phyloP scores from a whole-genome alignment of 495 filamentous ascomycete species.

The Pseudoneurospora amorphoporcata region DNA sequence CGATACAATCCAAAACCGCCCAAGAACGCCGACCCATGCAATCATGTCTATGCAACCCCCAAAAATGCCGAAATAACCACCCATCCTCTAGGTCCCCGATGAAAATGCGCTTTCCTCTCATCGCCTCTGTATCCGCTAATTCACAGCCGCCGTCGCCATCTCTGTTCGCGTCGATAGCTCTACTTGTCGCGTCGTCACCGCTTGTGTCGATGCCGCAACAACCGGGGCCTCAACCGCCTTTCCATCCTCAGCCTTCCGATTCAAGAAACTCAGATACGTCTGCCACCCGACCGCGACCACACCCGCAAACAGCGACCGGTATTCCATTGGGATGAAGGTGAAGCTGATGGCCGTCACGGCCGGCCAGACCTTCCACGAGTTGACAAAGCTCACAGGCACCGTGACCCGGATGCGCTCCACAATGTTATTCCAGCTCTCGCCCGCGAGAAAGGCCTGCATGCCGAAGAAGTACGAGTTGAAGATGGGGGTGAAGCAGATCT shows the following conservation, averaged over 20 bases:
- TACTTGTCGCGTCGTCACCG: not conserved
- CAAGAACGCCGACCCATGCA: not conserved
- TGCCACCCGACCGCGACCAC: slow-evolving; percentile 82
- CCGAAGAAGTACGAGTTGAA: slow-evolving; percentile 93
- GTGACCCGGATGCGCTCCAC: slow-evolving; percentile 62
- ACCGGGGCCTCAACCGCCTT: not conserved
- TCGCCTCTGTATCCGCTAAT: not conserved
- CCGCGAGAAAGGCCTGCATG: slow-evolving; percentile 56
- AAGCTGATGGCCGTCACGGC: slow-evolving; percentile 82
- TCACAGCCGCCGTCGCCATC: not conserved
- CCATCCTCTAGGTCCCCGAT: not conserved
- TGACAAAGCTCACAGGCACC: slow-evolving; percentile 64
- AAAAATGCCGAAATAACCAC: not conserved
- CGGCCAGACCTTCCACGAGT: slow-evolving; percentile 84
- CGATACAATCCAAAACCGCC: not conserved
- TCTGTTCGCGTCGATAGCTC: not conserved
- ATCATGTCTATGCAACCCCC: not conserved
- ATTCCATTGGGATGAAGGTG: slow-evolving; percentile 68
- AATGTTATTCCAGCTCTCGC: slow-evolving; percentile 49
- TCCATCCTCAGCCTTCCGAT: slow-evolving; percentile 52
- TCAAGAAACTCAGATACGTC: slow-evolving; percentile 77
- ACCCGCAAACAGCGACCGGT: slow-evolving; percentile 68
- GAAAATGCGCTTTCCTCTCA: not conserved
- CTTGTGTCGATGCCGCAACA: not conserved
- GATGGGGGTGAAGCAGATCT: slow-evolving; percentile 69